Evolutionary conservation across 1,284 basidiomycete species (phyloP).

Genomic region (Ustilago tritici): DNA sequence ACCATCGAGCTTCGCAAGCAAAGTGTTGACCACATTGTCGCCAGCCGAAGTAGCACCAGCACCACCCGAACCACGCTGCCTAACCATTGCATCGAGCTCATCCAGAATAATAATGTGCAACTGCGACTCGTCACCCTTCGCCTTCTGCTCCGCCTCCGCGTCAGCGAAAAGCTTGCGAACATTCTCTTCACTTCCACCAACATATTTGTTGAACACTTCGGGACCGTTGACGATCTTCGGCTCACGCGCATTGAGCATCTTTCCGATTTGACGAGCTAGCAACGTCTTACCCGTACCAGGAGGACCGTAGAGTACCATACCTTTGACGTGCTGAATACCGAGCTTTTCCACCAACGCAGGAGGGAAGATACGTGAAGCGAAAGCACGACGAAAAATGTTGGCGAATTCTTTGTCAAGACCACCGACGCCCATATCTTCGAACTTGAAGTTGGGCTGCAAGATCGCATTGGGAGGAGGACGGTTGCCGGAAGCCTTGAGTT

Average conservation of each 20-base stretch:
- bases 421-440: constrained; percentile 99
- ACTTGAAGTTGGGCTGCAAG: constrained; percentile 97
- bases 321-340: constrained; percentile 98
- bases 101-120: constrained; percentile 99
- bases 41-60: constrained; percentile 90
- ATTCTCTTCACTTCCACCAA: constrained; percentile 98
- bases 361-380: constrained; percentile 97
- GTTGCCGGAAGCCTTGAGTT: constrained; percentile 91
- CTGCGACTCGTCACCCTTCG: constrained; percentile 97
- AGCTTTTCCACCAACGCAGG: constrained; percentile 96
- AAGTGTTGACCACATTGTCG: constrained; percentile 97
- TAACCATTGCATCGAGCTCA: constrained; percentile 98
- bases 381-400: constrained; percentile 97
- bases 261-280: constrained; percentile 97
- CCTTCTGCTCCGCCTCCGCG: constrained; percentile 99
- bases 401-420: constrained; percentile 95
- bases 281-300: constrained; percentile 99
- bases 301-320: constrained; percentile 93
- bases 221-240: constrained; percentile 99
- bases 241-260: constrained; percentile 98
- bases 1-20: constrained; percentile 99
- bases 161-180: constrained; percentile 97
- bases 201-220: constrained; percentile 96
- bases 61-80: constrained; percentile 79
- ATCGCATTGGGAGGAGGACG: constrained; percentile 96